phyloP scores from a whole-genome alignment of 139 green algal genomes.

The Chlamydomonas sp. region DNA sequence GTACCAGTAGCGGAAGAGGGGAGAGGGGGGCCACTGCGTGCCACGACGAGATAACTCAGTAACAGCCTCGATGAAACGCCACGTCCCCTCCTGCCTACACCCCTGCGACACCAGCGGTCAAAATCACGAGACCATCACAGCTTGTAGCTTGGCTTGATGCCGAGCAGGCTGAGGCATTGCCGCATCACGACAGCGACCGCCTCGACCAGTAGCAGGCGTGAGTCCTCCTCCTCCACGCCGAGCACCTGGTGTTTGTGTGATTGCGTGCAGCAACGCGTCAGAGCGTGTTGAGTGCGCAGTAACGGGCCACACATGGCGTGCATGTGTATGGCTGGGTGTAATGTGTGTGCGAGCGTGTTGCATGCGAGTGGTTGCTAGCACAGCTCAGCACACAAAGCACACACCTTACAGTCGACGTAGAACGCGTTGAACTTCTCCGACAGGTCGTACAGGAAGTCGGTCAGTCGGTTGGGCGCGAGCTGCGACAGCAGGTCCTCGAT shows the following conservation, averaged over 20 bases:
- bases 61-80: background rate
- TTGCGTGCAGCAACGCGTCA: too few species aligned
- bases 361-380: too few species aligned
- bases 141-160: conserved; percentile 84
- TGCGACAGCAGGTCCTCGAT: conserved; percentile 75
- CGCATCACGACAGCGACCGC: conserved; percentile 81
- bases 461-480: conserved; percentile 73
- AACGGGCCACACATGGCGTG: too few species aligned
- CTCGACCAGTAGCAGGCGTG: conserved; percentile 82
- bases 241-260: conserved; percentile 65
- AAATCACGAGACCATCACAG: too few species aligned
- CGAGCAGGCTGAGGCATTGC: conserved; percentile 87
- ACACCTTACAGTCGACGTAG: conserved; percentile 88
- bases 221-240: conserved; percentile 69
- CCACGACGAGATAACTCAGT: background rate
- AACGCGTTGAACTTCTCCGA: conserved; percentile 84
- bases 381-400: too few species aligned
- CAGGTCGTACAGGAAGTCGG: conserved; percentile 93
- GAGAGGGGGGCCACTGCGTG: background rate
- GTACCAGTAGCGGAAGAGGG: background rate
- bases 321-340: too few species aligned
- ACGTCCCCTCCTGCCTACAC: too few species aligned
- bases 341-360: too few species aligned
- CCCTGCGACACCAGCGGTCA: too few species aligned
- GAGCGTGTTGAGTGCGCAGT: too few species aligned